Conservation (phyloP, 345 rosid species). For the Lenwebbia sp. region DNA sequence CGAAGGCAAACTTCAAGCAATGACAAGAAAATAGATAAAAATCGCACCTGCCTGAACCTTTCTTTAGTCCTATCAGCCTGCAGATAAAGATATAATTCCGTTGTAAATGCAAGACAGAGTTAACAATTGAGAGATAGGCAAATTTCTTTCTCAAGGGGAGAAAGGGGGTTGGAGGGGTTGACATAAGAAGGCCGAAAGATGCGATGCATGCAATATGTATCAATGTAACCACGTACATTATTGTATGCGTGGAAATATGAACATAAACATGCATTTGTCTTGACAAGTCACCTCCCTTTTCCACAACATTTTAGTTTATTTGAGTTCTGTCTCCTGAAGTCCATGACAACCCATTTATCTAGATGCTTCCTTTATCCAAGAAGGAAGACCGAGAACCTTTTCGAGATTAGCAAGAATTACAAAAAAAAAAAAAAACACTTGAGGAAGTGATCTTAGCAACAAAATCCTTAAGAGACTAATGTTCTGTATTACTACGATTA, state of each 20-base stretch:
- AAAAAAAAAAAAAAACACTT: neutral
- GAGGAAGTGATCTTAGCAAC: neutral
- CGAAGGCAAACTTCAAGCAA: neutral
- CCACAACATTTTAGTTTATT: neutral
- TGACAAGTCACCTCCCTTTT: neutral
- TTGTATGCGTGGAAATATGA: neutral
- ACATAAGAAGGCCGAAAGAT: neutral
- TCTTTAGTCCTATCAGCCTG: constrained; percentile 65
- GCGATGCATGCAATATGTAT: neutral
- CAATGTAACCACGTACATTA: neutral
- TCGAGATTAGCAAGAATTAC: neutral
- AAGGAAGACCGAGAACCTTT: neutral
- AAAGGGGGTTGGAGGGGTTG: neutral
- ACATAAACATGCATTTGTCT: neutral
- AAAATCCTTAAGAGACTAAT: neutral
- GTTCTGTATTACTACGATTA: neutral
- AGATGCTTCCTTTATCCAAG: neutral
- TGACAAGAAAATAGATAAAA: neutral
- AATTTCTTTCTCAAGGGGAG: neutral
- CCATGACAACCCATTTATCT: neutral
- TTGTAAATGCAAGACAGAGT: neutral
- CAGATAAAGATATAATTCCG: neutral
- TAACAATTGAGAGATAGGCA: neutral
- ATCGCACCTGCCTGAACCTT: constrained; percentile 52
- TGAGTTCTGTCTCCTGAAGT: neutral